A percentile compares a stretch with the other conserved stretches of the same genome.
Evolutionary conservation across 345 rosid species (phyloP).

Genomic region (Ailanthus altissimus): DNA sequence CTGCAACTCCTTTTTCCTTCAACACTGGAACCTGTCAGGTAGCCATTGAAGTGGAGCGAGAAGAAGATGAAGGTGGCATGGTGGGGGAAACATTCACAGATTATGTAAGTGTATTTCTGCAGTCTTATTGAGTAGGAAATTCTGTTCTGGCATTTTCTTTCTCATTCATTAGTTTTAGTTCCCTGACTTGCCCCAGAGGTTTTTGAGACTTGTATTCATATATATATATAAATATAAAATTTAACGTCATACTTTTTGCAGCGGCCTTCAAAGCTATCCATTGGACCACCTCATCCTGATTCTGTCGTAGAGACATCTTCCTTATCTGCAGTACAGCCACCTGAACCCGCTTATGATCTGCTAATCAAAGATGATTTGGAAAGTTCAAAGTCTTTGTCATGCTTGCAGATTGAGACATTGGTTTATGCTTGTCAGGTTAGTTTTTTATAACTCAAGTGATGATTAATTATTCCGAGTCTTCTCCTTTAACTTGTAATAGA

Average conservation of each 20-base stretch:
- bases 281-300: conserved; percentile 97
- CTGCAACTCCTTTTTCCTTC: conserved; percentile 17
- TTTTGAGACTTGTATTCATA: no score
- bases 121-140: conserved; percentile 5
- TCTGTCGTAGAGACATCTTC: conserved; percentile 96
- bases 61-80: conserved; percentile 97
- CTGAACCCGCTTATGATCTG: conserved; percentile 83
- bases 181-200: conserved; percentile 16
- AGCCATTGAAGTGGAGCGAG: conserved; percentile 95
- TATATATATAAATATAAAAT: neutral
- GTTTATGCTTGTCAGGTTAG: conserved; percentile 95
- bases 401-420: conserved; percentile 98
- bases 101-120: conserved; percentile 63
- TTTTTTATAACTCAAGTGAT: conserved; percentile 31
- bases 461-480: conserved; percentile 24
- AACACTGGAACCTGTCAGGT: conserved; percentile 51
- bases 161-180: conserved; percentile 15
- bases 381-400: conserved; percentile 71
- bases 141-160: conserved; percentile 9
- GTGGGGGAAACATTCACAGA: conserved; percentile 95
- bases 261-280: conserved; percentile 89
- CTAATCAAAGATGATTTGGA: conserved; percentile 76
- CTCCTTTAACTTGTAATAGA: conserved; percentile 28
- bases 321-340: conserved; percentile 94
- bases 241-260: conserved; percentile 31